Evolutionary conservation across 148 eudicot species (phyloP), one percentile per base, ranked within the genome.

Genomic region (Fagopyrum esculentum): DNA sequence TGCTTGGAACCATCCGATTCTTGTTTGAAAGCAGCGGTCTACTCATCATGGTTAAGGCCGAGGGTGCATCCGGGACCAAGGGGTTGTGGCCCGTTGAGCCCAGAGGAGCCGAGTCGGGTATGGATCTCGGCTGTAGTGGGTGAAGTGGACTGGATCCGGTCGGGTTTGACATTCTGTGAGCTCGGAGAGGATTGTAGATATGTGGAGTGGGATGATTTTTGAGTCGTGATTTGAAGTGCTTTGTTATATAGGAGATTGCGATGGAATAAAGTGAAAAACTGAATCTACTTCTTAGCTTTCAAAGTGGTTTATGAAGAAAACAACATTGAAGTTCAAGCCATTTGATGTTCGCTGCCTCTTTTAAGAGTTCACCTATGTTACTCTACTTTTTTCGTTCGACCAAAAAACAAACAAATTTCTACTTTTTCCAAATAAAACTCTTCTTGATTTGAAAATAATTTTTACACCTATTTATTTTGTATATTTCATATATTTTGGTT

Each of bases 121-220:
- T 15, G 68, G 68, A 40, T 8, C 30, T 61, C 43, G 68, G 68
- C 44, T 26, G 68, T 40, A 26, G 68, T 61, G 68, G 68, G 68
- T 6, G 63, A 16, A 57, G 19, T 26, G 63, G 11, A 30, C 63
- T 57, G 30, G 63, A 6, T 0, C 30, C 63, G 19, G 10, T 29
- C 30, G 44, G 68, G 43, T 61, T 61, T 29, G 68, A 61, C 68
- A 61, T 61, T 4, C 0, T 8, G 5, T 9, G 64, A 0, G n/a
- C 6, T 11, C 4, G 6, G 59, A 6, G 22, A n/a, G 3, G 19
- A 55, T 6, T 57, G 30, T 1, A 29, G 9, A 26, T 26, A 0
- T 13, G n/a, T 4, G 56, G 15, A 13, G n/a, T 51, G 11, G 8
- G 26, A 9, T 50, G 8, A 11, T 9, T 9, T 29, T 61, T 61